Percentiles rank a stretch among this genome's conserved stretches.
phyloP scores from a whole-genome alignment of 2,329 filamentous ascomycete species.

The Phoma sp. region DNA sequence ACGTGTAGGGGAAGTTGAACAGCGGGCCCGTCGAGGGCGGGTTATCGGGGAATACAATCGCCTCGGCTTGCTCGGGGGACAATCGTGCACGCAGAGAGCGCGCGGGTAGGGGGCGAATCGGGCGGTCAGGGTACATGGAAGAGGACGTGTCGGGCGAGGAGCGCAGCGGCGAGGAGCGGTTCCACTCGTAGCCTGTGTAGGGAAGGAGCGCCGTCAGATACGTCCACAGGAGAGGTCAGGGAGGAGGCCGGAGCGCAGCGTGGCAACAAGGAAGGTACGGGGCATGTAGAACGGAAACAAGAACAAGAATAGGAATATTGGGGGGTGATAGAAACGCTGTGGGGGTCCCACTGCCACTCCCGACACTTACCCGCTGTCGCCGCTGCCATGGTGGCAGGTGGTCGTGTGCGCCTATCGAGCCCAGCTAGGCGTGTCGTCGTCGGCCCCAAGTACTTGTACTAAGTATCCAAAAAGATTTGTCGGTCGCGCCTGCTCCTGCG shows the following conservation, averaged over 20 bases:
- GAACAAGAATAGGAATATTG: slow-evolving; percentile 18
- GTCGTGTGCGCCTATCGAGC: slow-evolving; percentile 28
- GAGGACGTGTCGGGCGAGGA: slow-evolving; percentile 73
- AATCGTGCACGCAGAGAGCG: slow-evolving; percentile 86
- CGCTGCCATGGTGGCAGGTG: slow-evolving; percentile 47
- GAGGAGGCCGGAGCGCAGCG: slow-evolving; percentile 27
- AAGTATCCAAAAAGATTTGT: slow-evolving; percentile 12
- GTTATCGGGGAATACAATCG: slow-evolving; percentile 80
- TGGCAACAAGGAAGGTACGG: slow-evolving; percentile 21
- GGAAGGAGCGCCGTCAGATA: slow-evolving; percentile 45
- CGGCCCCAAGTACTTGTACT: background rate
- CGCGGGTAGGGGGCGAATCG: slow-evolving; percentile 90
- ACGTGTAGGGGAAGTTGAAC: slow-evolving; percentile 70
- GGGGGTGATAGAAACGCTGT: slow-evolving; percentile 28
- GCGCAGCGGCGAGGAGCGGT: slow-evolving; percentile 48
- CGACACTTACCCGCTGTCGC: slow-evolving; percentile 49
- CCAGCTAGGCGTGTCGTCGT: slow-evolving; percentile 12
- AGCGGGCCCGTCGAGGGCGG: slow-evolving; percentile 74
- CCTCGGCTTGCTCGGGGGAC: slow-evolving; percentile 80
- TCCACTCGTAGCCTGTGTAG: slow-evolving; percentile 50
- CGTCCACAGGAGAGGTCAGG: background rate
- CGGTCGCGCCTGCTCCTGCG: slow-evolving; percentile 23
- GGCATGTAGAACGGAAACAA: slow-evolving; percentile 1
- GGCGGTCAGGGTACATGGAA: slow-evolving; percentile 82
- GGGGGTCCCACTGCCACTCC: slow-evolving; percentile 27